Conservation (phyloP, 2,329 filamentous ascomycete genomes). For the Penicillium sp. region DNA sequence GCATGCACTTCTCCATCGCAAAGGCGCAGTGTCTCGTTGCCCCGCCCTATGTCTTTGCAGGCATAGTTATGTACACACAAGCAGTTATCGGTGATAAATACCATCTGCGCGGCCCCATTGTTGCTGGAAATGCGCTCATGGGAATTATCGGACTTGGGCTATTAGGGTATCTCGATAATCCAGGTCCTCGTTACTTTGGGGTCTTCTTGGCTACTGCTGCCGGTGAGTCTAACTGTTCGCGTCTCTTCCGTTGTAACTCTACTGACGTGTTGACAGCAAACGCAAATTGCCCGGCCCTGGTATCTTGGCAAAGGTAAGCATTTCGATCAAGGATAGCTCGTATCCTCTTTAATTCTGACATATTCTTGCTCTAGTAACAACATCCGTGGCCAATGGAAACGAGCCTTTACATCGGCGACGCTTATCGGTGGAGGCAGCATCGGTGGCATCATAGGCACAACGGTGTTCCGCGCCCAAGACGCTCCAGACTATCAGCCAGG, state of each 20-base stretch:
- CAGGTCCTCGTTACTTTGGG: constrained; percentile 64
- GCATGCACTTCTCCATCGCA: constrained; percentile 14
- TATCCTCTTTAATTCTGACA: not conserved
- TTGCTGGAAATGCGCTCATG: constrained; percentile 61
- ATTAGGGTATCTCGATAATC: constrained; percentile 59
- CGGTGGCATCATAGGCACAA: constrained; percentile 17
- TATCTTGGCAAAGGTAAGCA: constrained; percentile 64
- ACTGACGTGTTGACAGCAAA: constrained; percentile 1
- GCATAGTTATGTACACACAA: constrained; percentile 48
- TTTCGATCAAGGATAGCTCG: not conserved
- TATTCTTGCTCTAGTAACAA: constrained; percentile 60
- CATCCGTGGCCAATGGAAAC: constrained; percentile 81
- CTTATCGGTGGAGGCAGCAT: constrained; percentile 49
- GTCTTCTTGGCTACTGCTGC: constrained; percentile 69
- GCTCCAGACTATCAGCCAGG: constrained; percentile 17
- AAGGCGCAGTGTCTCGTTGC: constrained; percentile 15
- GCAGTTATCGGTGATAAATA: constrained; percentile 63
- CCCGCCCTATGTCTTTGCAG: constrained; percentile 9
- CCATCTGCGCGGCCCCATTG: constrained; percentile 60
- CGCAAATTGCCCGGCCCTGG: constrained; percentile 51
- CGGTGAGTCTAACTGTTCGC: constrained; percentile 53
- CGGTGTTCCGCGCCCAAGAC: constrained; percentile 18
- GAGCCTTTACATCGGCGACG: constrained; percentile 69
- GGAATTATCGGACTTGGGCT: constrained; percentile 65
- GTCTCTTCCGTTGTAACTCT: not conserved